Evolutionary conservation across 441 rosid genomes (phyloP).

Genomic region (Euphorbia corollata): DNA sequence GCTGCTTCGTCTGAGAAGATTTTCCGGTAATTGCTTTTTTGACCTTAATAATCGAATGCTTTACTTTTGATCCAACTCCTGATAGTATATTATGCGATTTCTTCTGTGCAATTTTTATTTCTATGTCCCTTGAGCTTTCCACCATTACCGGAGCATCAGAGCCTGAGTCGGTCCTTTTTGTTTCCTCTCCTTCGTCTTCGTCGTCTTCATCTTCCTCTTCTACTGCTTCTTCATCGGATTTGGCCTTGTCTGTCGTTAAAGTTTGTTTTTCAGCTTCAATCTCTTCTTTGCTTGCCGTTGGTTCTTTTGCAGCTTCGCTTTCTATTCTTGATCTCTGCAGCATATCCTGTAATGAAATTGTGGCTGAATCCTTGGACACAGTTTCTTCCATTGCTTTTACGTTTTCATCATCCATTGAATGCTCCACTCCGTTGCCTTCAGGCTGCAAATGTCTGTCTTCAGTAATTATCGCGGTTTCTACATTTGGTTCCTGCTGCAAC

Average conservation of each 20-base stretch:
- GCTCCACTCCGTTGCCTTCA: slow-evolving; percentile 9
- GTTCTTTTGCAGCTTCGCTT: slow-evolving; percentile 22
- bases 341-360: slow-evolving; percentile 30
- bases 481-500: slow-evolving; percentile 18
- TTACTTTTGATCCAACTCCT: slow-evolving; percentile 84
- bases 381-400: slow-evolving; percentile 18
- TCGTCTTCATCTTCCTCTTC: slow-evolving; percentile 18
- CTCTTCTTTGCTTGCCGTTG: slow-evolving; percentile 21
- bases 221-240: slow-evolving; percentile 36
- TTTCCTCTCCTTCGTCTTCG: slow-evolving; percentile 37
- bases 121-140: slow-evolving; percentile 53
- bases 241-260: slow-evolving; percentile 32
- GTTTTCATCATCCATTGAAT: slow-evolving; percentile 6
- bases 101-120: slow-evolving; percentile 47
- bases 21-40: slow-evolving; percentile 83
- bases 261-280: slow-evolving; percentile 19
- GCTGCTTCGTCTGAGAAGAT: slow-evolving; percentile 66
- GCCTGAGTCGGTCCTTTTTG: slow-evolving; percentile 42
- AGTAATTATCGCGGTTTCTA: slow-evolving; percentile 22
- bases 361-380: slow-evolving; percentile 26
- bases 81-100: slow-evolving; percentile 74
- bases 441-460: slow-evolving; percentile 9
- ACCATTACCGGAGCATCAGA: slow-evolving; percentile 57
- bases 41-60: slow-evolving; percentile 84
- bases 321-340: slow-evolving; percentile 30